Percentiles rank a stretch among this genome's conserved stretches.
Conservation (phyloP, 1,284 basidiomycete species). For the Ganoderma meredithae region DNA sequence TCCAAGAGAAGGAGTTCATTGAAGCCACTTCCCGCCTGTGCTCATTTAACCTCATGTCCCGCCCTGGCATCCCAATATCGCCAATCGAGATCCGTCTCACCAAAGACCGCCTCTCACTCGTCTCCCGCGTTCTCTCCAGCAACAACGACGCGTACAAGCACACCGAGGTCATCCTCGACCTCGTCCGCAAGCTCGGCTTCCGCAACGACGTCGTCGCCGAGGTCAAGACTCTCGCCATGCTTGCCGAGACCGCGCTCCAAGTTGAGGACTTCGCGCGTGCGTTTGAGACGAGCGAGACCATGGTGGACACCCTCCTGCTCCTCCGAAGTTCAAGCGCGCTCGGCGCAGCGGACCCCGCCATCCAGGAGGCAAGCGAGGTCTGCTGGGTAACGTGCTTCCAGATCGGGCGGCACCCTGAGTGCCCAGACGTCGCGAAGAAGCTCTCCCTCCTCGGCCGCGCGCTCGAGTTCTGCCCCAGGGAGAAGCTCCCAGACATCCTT, state of each 20-base stretch:
- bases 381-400: slow-evolving; percentile 90
- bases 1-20: slow-evolving; percentile 87
- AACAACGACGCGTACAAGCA: slow-evolving; percentile 90
- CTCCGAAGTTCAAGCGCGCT: slow-evolving; percentile 48
- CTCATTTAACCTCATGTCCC: slow-evolving; percentile 82
- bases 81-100: slow-evolving; percentile 92
- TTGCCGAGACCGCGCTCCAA: slow-evolving; percentile 84
- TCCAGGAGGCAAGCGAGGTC: slow-evolving; percentile 75
- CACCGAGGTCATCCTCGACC: slow-evolving; percentile 87
- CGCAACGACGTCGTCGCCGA: slow-evolving; percentile 72
- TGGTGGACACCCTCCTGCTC: slow-evolving; percentile 70
- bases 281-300: slow-evolving; percentile 72
- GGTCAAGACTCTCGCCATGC: slow-evolving; percentile 86
- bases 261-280: slow-evolving; percentile 80
- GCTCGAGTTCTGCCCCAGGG: slow-evolving; percentile 86
- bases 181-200: slow-evolving; percentile 88
- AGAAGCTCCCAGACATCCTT: slow-evolving; percentile 78
- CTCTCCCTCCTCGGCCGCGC: slow-evolving; percentile 81
- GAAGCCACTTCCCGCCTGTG: slow-evolving; percentile 91
- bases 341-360: slow-evolving; percentile 51
- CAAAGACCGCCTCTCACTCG: slow-evolving; percentile 83
- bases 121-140: slow-evolving; percentile 82
- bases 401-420: slow-evolving; percentile 83
- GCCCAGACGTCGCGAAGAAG: slow-evolving; percentile 71
- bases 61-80: slow-evolving; percentile 78